Evolutionary conservation across 2,329 filamentous ascomycete species (phyloP).

Genomic region (Phaeosphaeriaceae sp.): DNA sequence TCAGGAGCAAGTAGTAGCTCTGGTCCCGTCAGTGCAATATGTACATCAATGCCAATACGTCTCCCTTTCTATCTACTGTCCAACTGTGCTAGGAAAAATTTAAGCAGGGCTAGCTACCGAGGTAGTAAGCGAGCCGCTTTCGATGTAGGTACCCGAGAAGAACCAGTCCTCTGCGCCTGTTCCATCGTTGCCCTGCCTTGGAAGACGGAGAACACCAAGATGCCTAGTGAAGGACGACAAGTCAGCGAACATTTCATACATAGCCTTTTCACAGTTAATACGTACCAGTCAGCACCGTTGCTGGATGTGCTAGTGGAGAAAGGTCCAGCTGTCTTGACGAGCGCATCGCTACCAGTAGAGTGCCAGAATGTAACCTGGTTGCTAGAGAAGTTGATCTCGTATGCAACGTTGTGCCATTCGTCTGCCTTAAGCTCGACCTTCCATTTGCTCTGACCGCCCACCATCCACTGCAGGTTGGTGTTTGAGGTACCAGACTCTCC

Average conservation of each 20-base stretch:
- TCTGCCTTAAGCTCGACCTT: conserved; percentile 65
- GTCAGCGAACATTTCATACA: not conserved
- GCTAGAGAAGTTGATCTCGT: conserved; percentile 72
- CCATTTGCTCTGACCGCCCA: conserved; percentile 68
- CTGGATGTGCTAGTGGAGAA: conserved; percentile 67
- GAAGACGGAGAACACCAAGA: conserved; percentile 71
- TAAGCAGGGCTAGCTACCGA: conserved; percentile 35
- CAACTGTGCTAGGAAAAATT: not conserved
- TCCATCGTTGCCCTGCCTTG: conserved; percentile 62
- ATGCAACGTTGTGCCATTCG: conserved; percentile 78
- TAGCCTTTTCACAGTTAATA: not conserved
- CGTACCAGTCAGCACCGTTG: conserved; percentile 69
- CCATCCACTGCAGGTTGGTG: conserved; percentile 69
- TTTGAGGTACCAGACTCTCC: conserved; percentile 58
- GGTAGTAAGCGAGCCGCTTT: conserved; percentile 59
- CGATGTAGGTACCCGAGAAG: conserved; percentile 75
- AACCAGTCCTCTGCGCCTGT: conserved; percentile 69
- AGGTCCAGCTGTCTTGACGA: conserved; percentile 66
- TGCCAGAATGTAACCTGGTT: conserved; percentile 73
- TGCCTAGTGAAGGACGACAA: conserved; percentile 52
- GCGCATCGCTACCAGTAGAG: conserved; percentile 65
- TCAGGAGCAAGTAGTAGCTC: no score
- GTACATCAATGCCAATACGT: not conserved
- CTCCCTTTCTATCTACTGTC: not conserved
- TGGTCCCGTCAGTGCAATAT: no score